A percentile compares a stretch with the other conserved stretches of the same genome.
Evolutionary conservation across 306 rosid species (phyloP).

Genomic region (Hippophae rhamnoides): DNA sequence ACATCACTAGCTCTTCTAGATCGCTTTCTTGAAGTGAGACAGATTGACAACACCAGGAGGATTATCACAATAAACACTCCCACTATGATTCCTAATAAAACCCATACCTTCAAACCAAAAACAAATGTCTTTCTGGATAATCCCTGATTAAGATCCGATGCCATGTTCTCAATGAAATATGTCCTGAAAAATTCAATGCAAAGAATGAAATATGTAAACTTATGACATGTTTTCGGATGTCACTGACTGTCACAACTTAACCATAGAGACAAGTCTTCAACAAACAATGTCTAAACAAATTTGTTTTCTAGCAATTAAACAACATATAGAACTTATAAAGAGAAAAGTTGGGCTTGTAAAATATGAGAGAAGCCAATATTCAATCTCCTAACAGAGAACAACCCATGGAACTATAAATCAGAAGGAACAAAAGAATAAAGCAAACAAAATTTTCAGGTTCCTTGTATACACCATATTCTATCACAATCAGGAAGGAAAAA

Average conservation of each 20-base stretch:
- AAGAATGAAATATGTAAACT: slow-evolving; percentile 16
- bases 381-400: no score
- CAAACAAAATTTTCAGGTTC: not conserved
- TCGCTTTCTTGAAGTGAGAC: slow-evolving; percentile 64
- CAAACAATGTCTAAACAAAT: no score
- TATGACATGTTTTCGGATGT: no score
- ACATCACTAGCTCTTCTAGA: slow-evolving; percentile 56
- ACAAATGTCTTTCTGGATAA: slow-evolving; percentile 61
- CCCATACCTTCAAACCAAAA: slow-evolving; percentile 77
- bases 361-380: no score
- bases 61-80: slow-evolving; percentile 58
- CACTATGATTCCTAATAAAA: slow-evolving; percentile 55
- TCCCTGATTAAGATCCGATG: slow-evolving; percentile 57
- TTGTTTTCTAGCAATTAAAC: no score
- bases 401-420: not conserved
- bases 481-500: not conserved
- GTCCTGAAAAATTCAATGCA: slow-evolving; percentile 27
- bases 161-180: slow-evolving; percentile 36
- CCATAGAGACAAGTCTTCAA: not conserved
- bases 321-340: no score
- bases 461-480: not conserved
- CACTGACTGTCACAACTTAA: not conserved
- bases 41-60: slow-evolving; percentile 62
- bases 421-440: not conserved
- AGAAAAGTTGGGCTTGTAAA: no score